Conservation (phyloP, 495 filamentous ascomycete species). For the Parathielavia hyrcaniae region DNA sequence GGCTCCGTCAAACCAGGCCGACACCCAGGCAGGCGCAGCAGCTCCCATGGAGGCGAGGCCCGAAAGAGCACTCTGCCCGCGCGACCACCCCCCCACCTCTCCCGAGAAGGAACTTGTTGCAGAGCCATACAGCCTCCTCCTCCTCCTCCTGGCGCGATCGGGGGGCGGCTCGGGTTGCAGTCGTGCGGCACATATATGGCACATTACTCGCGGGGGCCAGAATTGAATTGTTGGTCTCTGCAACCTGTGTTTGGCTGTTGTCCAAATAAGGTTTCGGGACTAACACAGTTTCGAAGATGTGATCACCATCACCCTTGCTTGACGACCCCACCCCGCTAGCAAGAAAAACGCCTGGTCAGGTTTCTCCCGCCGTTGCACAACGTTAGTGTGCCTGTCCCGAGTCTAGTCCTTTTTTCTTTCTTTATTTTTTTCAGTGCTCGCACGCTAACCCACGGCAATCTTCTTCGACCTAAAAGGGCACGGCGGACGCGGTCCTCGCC, state of each 20-base stretch:
- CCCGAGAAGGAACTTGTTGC: neutral
- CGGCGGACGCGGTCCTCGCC: too few relatives aligned
- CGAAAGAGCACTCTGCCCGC: neutral
- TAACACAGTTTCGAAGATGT: conserved; percentile 12
- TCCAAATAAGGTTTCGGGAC: conserved; percentile 27
- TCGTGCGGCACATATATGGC: conserved; percentile 1
- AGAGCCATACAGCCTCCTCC: neutral
- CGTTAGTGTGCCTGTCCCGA: conserved; percentile 1
- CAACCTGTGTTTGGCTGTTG: conserved; percentile 12
- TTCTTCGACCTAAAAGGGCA: too few relatives aligned
- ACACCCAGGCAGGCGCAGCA: neutral
- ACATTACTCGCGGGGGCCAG: neutral
- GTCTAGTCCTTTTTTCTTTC: too few relatives aligned
- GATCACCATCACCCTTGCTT: conserved; percentile 15
- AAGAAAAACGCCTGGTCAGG: neutral
- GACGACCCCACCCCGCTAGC: too few relatives aligned
- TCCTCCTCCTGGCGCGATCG: neutral
- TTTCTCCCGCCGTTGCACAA: conserved; percentile 14
- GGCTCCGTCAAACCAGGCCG: neutral
- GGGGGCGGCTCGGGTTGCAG: neutral
- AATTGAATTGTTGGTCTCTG: too few relatives aligned
- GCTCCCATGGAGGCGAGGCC: too few relatives aligned
- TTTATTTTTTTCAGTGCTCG: too few relatives aligned
- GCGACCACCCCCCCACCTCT: too few relatives aligned
- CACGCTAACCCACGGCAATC: too few relatives aligned